A percentile compares a stretch with the other conserved stretches of the same genome.
Evolutionary conservation across 2,329 filamentous ascomycete species (phyloP).

Genomic region (Furcasterigmium furcatum): DNA sequence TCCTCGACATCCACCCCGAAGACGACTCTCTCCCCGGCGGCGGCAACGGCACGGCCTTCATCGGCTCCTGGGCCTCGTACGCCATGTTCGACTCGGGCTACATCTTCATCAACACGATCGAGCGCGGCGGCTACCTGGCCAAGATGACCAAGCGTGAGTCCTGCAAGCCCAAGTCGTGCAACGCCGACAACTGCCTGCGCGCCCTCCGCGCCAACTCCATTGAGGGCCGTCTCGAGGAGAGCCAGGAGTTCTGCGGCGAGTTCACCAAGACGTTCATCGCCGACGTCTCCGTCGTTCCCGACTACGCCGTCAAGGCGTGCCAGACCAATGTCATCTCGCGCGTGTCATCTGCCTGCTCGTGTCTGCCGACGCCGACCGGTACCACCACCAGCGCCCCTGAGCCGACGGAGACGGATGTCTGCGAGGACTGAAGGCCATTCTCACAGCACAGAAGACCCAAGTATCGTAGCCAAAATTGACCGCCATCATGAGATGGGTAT

Average conservation of each 20-base stretch:
- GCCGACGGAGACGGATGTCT: too few species aligned
- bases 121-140: conserved; percentile 9
- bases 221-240: conserved; percentile 30
- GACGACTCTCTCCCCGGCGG: conserved; percentile 12
- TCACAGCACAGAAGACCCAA: too few species aligned
- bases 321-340: conserved; percentile 9
- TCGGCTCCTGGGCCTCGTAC: conserved; percentile 7
- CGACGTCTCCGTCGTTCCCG: conserved; percentile 9
- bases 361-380: conserved; percentile 10
- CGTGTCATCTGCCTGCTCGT: conserved; percentile 9
- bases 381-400: too few species aligned
- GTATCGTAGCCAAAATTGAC: too few species aligned
- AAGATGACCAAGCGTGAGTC: conserved; percentile 4
- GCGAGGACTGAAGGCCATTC: too few species aligned
- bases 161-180: conserved; percentile 17
- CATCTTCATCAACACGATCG: conserved; percentile 10
- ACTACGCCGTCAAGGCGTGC: conserved; percentile 9
- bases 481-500: too few species aligned
- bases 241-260: conserved; percentile 17
- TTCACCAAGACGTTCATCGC: conserved; percentile 10
- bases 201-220: conserved; percentile 38
- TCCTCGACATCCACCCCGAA: conserved; percentile 40
- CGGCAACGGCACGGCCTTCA: conserved; percentile 9
- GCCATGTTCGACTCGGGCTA: conserved; percentile 8
- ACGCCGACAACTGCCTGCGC: too few species aligned